Conservation (phyloP, 2,329 filamentous ascomycete genomes). For the Lasiodiplodia sp. region DNA sequence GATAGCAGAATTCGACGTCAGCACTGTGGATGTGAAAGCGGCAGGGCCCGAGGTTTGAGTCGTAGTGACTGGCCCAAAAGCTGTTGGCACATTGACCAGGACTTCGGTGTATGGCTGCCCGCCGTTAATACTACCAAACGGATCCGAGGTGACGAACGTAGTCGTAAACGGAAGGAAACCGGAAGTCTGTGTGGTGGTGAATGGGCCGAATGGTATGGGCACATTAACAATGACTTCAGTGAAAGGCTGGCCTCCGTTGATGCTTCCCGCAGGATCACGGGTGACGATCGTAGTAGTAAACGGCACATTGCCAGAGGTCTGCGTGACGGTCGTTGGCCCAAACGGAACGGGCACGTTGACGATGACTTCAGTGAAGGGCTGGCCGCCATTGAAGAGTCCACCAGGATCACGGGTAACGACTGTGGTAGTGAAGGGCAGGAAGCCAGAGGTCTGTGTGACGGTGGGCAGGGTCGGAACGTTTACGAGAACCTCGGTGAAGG, state of each 20-base stretch:
- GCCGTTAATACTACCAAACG: background rate
- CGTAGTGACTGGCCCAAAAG: background rate
- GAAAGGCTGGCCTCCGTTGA: background rate
- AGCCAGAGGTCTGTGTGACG: background rate
- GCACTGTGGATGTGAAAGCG: background rate
- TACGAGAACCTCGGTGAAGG: conserved; percentile 1
- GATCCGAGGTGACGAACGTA: background rate
- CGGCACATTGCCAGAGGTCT: background rate
- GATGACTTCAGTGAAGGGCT: background rate
- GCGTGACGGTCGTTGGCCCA: background rate
- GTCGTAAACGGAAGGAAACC: background rate
- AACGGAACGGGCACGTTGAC: background rate
- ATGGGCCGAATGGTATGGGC: background rate
- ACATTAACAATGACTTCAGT: background rate
- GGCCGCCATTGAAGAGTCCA: background rate
- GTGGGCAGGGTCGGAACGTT: background rate
- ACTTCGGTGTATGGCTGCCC: background rate
- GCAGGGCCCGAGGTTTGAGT: background rate
- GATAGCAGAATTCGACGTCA: background rate
- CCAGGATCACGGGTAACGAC: background rate
- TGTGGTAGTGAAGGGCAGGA: background rate
- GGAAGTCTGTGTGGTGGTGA: background rate
- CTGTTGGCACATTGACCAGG: background rate
- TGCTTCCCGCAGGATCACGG: background rate
- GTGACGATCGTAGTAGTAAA: background rate